Evolutionary conservation across 176 grass and related monocot genomes (phyloP), one percentile per base, ranked within the genome.

Genomic region (Poa pratensis): DNA sequence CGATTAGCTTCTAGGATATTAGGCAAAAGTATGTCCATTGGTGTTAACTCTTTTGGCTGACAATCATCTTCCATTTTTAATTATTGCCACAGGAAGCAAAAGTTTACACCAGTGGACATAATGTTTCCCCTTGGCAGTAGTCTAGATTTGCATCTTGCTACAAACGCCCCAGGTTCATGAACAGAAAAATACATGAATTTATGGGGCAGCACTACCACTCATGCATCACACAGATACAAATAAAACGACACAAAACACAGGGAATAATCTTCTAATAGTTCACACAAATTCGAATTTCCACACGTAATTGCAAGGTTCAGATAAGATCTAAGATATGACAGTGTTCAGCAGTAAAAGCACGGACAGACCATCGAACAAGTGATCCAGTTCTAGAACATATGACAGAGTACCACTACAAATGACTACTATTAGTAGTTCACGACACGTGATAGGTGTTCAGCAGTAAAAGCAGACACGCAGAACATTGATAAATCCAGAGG

Each of bases 251-350:
- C 24, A n/a, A 9, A 50, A 15, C 9, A 18, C 6, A 54, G 7
- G 0, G 5, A 42, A 22, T 30, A 0, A 30, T 23, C 19, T 45
- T 55, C 2, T 42, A 68, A 59, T 8, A 3, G 4, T 13, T 50
- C 17, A 45, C 28, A 82, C 22, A 52, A 11, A 23, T 1, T 20
- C 34, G 9, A 72, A n/a, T 18, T 54, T 35, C 54, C 45, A 64
- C 2, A 43, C 8, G 42, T 73, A 50, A 73, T 77, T 77, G 43
- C 55, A 46, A 73, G 64, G 65, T 87, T 86, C 73, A 79, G 55
- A 86, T 61, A 76, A 28, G 9, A 42, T 19, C 3, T 14, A 78
- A 16, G 19, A 30, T 73, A n/a, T n/a, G n/a, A n/a, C n/a, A n/a
- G n/a, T n/a, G n/a, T n/a, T n/a, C n/a, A n/a, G n/a, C n/a, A 46